Evolutionary conservation across 2,329 filamentous ascomycete species (phyloP), one percentile per base, ranked within the genome.

Genomic region (Fusarium drepaniforme): DNA sequence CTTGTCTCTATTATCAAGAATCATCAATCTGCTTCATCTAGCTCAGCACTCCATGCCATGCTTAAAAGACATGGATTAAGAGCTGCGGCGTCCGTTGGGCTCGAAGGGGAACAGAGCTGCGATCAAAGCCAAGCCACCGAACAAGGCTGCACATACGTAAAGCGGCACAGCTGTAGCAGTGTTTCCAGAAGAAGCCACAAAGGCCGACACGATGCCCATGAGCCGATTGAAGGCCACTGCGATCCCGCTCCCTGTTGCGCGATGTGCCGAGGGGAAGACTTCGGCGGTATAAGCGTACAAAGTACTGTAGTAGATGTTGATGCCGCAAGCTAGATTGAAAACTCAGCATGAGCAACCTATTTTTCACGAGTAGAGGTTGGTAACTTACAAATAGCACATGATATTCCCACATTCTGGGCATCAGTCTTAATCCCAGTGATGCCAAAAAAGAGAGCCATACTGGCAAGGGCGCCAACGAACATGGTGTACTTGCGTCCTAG

Each of bases 221-320:
- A 94, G 80, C 3, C 93, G 87, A 76, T 95, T 95, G 72, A 89
- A 90, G 0, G 89, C 91, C 37, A 94, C 93, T 0, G 92, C 90
- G 51, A 95, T 88, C 1, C 92, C 93, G 78, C 94, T 95, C 13
- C 93, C 93, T 0, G 93, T 95, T 0, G 92, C 92, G 4, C 93
- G 87, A 77, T 95, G 93, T 0, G 92, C 92, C 53, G 88, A 91
- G 0, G 92, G 92, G 2, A 94, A 84, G 0, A 91, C 88, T 79
- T 91, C 88, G 28, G 90, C 88, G 69, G 92, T 83, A 85, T 94
- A 87, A 81, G 93, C 81, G 85, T 93, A 88, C 80, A 93, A 73
- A 79, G 90, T 92, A 33, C 91, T 90, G 76, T 94, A 94, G 81
- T 94, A 94, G 70, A 94, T 90, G 76, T 94, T 94, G 76, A 93